Evolutionary conservation across 1,139 yeast genomes (phyloP).

Genomic region (Candida sp.): DNA sequence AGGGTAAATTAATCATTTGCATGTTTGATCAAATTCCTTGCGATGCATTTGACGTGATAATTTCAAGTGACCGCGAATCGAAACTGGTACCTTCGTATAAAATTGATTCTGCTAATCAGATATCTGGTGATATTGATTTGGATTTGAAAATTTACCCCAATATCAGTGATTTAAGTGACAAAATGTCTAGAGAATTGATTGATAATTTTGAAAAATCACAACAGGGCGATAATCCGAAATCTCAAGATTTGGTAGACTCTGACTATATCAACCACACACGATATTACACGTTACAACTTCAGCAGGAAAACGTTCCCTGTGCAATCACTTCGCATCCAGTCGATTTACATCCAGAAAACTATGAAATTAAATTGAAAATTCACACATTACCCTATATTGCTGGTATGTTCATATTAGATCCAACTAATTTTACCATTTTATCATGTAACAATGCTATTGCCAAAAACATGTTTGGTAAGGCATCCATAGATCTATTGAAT

Average conservation of each 20-base stretch:
- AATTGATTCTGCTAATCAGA: slow-evolving; percentile 34
- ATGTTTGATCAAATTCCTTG: slow-evolving; percentile 88
- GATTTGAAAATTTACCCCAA: not conserved
- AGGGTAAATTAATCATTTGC: slow-evolving; percentile 69
- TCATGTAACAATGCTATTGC: slow-evolving; percentile 81
- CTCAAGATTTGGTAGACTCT: slow-evolving; percentile 32
- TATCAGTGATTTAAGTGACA: slow-evolving; percentile 28
- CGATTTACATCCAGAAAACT: slow-evolving; percentile 37
- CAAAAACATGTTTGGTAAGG: slow-evolving; percentile 72
- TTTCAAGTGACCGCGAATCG: slow-evolving; percentile 28
- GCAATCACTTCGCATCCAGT: slow-evolving; percentile 64
- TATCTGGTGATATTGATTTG: slow-evolving; percentile 35
- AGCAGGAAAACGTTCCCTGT: slow-evolving; percentile 55
- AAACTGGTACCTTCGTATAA: slow-evolving; percentile 11
- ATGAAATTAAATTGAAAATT: slow-evolving; percentile 52
- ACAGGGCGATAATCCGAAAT: slow-evolving; percentile 10
- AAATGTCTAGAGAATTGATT: slow-evolving; percentile 24
- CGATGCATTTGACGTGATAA: slow-evolving; percentile 65
- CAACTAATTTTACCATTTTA: slow-evolving; percentile 41
- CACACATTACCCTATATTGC: slow-evolving; percentile 86
- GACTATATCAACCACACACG: slow-evolving; percentile 54
- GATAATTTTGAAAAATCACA: slow-evolving; percentile 6
- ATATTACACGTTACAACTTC: slow-evolving; percentile 57
- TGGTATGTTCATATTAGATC: slow-evolving; percentile 73
- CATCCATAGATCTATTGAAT: slow-evolving; percentile 44